These are phyloP conservation scores for Blastocystis sp. DNA, from an alignment of 352 stramenopile genomes.

Conservation along the genomic window DNA sequence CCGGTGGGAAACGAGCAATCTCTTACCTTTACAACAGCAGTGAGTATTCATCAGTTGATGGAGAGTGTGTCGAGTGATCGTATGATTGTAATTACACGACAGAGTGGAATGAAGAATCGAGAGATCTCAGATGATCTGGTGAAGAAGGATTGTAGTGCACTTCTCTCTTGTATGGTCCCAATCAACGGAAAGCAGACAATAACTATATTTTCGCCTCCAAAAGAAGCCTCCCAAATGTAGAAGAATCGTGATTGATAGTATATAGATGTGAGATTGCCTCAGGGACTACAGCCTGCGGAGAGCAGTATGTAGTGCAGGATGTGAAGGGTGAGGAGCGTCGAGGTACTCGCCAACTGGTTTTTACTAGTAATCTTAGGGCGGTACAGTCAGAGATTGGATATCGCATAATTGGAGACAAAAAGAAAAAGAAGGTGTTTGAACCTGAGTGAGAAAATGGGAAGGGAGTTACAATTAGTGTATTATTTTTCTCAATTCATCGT, in stretches of 20 bases:
- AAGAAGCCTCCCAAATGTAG: neutral
- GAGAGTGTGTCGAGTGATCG: neutral
- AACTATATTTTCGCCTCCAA: slow-evolving; percentile 2
- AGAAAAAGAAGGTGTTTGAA: slow-evolving; percentile 37
- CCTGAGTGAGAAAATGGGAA: neutral
- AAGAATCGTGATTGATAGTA: neutral
- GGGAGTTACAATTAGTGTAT: neutral
- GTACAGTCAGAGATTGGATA: slow-evolving; percentile 19
- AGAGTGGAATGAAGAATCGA: neutral
- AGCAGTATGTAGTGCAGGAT: neutral
- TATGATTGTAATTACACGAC: slow-evolving; percentile 21
- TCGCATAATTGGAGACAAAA: slow-evolving; percentile 9
- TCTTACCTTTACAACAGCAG: neutral
- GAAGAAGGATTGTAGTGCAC: neutral
- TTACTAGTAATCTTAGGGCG: slow-evolving; percentile 13
- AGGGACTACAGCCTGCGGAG: neutral
- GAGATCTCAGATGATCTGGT: neutral
- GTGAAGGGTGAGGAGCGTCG: neutral
- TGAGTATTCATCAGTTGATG: slow-evolving; percentile 17
- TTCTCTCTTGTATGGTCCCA: slow-evolving; percentile 9
- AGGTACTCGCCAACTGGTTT: neutral
- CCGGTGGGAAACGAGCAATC: slow-evolving; percentile 1
- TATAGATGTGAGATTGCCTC: neutral
- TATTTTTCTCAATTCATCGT: slow-evolving; percentile 43
- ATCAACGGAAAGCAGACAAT: neutral